A percentile compares a stretch with the other conserved stretches of the same genome.
These are phyloP conservation scores for Paspalum vaginatum DNA, from an alignment of 176 grass and related monocot species.

Conservation along the genomic window DNA sequence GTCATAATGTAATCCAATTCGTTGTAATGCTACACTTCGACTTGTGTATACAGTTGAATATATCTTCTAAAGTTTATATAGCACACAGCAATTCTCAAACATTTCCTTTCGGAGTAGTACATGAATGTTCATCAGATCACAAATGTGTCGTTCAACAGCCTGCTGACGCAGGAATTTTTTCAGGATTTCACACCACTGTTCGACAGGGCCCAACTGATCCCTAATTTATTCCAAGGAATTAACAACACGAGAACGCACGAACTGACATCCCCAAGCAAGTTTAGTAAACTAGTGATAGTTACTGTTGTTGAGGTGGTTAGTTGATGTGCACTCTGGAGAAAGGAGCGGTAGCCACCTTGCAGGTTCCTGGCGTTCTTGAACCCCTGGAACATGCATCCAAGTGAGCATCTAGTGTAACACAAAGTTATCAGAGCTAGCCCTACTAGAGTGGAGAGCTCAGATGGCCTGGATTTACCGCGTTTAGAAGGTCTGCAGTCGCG, in stretches of 20 bases:
- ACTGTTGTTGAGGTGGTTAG: conserved; percentile 20
- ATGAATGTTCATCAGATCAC: not conserved
- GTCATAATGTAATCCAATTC: not conserved
- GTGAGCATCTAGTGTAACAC: not conserved
- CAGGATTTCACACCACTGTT: not conserved
- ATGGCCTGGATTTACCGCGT: conserved; percentile 24
- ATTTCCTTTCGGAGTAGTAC: not conserved
- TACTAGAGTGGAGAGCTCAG: not conserved
- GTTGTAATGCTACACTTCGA: not conserved
- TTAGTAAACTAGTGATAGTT: not conserved
- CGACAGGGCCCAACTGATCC: not conserved
- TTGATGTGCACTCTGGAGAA: conserved; percentile 24
- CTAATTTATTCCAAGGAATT: not conserved
- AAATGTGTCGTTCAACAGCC: not conserved
- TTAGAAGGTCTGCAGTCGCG: conserved; percentile 38
- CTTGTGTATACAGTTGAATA: not conserved
- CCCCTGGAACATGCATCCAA: conserved; percentile 22
- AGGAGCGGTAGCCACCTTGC: conserved; percentile 41
- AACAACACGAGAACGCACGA: not conserved
- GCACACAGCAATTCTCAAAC: not conserved
- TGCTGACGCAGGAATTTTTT: not conserved
- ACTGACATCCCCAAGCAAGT: not conserved
- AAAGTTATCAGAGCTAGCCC: not conserved
- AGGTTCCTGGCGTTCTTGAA: conserved; percentile 46
- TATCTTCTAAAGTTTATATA: not conserved